Base-by-base conservation (phyloP, 768 basidiomycete species). In the Crassisporium funariophilum region DNA sequence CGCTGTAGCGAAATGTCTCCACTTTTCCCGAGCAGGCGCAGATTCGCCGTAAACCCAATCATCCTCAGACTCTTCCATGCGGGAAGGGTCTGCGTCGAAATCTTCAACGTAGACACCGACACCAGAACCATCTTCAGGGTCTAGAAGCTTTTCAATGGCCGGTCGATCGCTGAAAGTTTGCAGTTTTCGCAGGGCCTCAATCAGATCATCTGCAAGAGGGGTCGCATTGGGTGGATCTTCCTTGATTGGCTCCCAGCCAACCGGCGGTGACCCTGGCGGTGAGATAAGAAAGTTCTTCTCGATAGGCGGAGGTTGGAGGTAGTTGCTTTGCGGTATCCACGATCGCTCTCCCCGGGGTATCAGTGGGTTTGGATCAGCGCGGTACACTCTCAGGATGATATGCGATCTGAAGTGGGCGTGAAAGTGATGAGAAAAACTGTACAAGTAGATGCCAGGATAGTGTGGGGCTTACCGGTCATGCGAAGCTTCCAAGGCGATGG, bases 251-350 rank as follows among this genome's bases (percentile, higher is more conserved):
- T 97, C 93, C 97, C 97, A 99, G 2, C 95, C 97, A 1, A 95
- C 84, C 0, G 97, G 97, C 0, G 97, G 97, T 0, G 94, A 97
- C 4, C 97, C 97, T 3, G 97, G 97, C 0, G 97, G 97, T 0
- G 97, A 98, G 53, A 99, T 95, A 37, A 99, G 78, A 69, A 98
- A 98, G 70, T 98, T 98, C 69, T 92, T 92, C 57, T 94, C 88
- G 29, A 84, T 55, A 0, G 77, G 69, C 0, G 95, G 95, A 0
- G 94, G 92, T 33, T 76, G 79, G 25, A 95, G 78, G 58, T 84
- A 82, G 56, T 76, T 71, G n/a, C 61, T 66, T 29, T 66, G 69
- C 16, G 74, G 72, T n/a, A 75, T 57, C 51, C 57, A 60, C 9
- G 56, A 61, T 41, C 46, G 58, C 12, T 61, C 59, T 19, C 62